Percentiles rank a stretch among this genome's conserved stretches.
These are phyloP conservation scores for Naganishia sp. DNA, from an alignment of 1,284 basidiomycete species.

Conservation along the genomic window DNA sequence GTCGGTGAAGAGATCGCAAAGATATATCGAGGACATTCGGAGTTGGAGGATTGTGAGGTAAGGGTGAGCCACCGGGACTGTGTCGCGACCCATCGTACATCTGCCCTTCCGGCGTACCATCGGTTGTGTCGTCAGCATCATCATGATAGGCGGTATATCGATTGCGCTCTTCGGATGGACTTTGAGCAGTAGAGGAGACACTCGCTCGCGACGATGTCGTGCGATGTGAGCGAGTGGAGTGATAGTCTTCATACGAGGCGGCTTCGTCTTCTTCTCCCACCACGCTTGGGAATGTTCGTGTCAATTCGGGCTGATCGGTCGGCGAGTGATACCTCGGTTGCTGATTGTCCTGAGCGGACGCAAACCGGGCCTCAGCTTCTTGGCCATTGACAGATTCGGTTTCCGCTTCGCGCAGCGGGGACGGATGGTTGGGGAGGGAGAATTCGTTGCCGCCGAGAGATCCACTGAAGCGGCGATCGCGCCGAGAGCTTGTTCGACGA, in stretches of 20 bases:
- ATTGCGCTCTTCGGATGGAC: conserved; percentile 14
- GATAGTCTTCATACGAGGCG: conserved; percentile 26
- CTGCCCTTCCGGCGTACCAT: conserved; percentile 33
- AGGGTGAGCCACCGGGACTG: conserved; percentile 36
- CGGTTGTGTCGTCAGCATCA: conserved; percentile 26
- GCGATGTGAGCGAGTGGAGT: conserved; percentile 7
- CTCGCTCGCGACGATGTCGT: background rate
- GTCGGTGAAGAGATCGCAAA: conserved; percentile 51
- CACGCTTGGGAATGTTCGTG: conserved; percentile 26
- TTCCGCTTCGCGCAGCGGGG: conserved; percentile 43
- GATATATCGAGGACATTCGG: conserved; percentile 60
- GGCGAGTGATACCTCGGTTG: conserved; percentile 46
- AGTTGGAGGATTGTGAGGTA: conserved; percentile 60
- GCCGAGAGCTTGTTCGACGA: conserved; percentile 21
- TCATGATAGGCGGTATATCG: conserved; percentile 28
- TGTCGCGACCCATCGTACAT: conserved; percentile 31
- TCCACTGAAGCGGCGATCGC: conserved; percentile 19
- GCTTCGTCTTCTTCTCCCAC: conserved; percentile 33
- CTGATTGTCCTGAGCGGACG: background rate
- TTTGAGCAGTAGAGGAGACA: conserved; percentile 36
- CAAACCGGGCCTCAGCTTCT: background rate
- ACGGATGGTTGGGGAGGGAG: conserved; percentile 40
- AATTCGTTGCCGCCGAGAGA: conserved; percentile 9
- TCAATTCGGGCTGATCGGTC: conserved; percentile 46
- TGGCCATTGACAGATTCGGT: background rate